phyloP scores from a whole-genome alignment of 1,284 basidiomycete genomes.

The Moesziomyces sp. region DNA sequence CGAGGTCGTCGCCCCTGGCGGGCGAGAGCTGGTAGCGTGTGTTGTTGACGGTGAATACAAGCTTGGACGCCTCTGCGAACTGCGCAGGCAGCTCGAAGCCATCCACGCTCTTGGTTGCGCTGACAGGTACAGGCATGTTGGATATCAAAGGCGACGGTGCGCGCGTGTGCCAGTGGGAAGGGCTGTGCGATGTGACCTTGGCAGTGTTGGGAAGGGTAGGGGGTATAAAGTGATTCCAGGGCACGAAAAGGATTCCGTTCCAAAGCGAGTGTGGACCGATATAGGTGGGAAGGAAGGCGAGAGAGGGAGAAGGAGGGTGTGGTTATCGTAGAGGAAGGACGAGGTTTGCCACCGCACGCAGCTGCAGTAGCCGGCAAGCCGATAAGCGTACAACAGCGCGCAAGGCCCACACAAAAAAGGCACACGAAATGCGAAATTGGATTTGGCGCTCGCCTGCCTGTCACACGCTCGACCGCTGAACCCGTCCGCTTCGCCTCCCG shows the following conservation, averaged over 20 bases:
- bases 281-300: not conserved
- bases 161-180: not conserved
- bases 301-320: not conserved
- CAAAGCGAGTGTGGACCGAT: too few relatives aligned
- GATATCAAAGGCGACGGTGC: not conserved
- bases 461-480: too few relatives aligned
- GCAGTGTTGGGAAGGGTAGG: too few relatives aligned
- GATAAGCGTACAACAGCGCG: too few relatives aligned
- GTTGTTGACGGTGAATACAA: slow-evolving; percentile 50
- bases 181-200: not conserved
- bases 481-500: too few relatives aligned
- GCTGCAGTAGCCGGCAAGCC: too few relatives aligned
- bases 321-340: not conserved
- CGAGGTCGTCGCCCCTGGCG: slow-evolving; percentile 42
- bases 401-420: too few relatives aligned
- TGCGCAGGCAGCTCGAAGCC: slow-evolving; percentile 39
- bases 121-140: slow-evolving; percentile 29
- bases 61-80: slow-evolving; percentile 35
- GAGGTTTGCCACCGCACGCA: slow-evolving; percentile 19
- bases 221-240: too few relatives aligned
- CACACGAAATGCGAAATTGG: too few relatives aligned
- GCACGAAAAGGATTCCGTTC: not conserved
- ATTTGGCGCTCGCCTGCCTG: too few relatives aligned
- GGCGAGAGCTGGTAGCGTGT: slow-evolving; percentile 45
- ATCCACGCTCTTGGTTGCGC: slow-evolving; percentile 21